Evolutionary conservation across 2,329 filamentous ascomycete species (phyloP).

Genomic region (Trichoderma atrobrunneum): DNA sequence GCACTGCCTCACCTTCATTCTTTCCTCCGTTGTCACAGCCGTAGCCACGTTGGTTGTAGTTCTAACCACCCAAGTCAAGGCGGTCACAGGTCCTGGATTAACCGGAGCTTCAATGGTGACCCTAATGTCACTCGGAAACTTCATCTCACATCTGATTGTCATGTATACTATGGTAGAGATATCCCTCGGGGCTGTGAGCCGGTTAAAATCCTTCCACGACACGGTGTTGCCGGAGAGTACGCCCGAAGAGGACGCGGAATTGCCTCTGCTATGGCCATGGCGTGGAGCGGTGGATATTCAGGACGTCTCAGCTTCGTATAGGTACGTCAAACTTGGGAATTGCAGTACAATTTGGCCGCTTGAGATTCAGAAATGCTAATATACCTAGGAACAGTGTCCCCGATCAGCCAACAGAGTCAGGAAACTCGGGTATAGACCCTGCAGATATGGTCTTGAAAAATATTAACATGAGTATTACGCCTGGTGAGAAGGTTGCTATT

Average conservation of each 20-base stretch:
- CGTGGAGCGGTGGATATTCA: slow-evolving; percentile 31
- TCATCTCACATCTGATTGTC: neutral
- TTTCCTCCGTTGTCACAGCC: slow-evolving; percentile 12
- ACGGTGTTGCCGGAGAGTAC: slow-evolving; percentile 7
- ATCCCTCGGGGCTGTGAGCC: slow-evolving; percentile 11
- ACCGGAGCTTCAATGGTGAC: slow-evolving; percentile 5
- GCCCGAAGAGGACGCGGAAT: neutral
- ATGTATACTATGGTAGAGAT: slow-evolving; percentile 16
- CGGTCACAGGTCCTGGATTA: neutral
- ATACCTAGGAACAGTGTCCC: neutral
- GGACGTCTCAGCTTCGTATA: slow-evolving; percentile 36
- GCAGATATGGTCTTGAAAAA: slow-evolving; percentile 27
- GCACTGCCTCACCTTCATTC: slow-evolving; percentile 19
- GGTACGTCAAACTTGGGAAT: slow-evolving; percentile 6
- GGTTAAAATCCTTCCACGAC: slow-evolving; percentile 26
- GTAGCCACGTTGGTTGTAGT: slow-evolving; percentile 19
- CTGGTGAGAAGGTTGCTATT: slow-evolving; percentile 36
- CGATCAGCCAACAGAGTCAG: neutral
- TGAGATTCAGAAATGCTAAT: neutral
- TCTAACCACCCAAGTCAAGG: slow-evolving; percentile 6
- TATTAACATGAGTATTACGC: slow-evolving; percentile 29
- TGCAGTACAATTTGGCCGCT: neutral
- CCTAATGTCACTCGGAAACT: slow-evolving; percentile 10
- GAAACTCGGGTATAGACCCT: neutral
- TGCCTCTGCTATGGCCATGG: slow-evolving; percentile 31